Evolutionary conservation across 2,329 filamentous ascomycete species (phyloP).

Genomic region (Fusarium coicis): DNA sequence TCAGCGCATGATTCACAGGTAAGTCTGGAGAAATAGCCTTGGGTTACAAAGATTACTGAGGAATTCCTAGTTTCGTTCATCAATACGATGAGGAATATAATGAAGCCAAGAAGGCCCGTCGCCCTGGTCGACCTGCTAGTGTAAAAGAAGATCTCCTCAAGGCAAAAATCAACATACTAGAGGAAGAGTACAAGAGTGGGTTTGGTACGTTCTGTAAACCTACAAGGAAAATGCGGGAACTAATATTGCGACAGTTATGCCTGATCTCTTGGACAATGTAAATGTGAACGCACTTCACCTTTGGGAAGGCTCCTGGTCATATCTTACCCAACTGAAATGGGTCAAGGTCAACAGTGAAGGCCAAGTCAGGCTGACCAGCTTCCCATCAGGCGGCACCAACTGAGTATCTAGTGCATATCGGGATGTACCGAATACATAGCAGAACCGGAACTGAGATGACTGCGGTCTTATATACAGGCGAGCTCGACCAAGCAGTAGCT

Average conservation of each 20-base stretch:
- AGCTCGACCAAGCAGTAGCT: background rate
- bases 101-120: constrained; percentile 72
- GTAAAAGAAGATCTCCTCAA: constrained; percentile 81
- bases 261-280: constrained; percentile 76
- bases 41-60: background rate
- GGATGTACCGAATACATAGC: background rate
- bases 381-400: constrained; percentile 68
- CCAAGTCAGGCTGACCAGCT: constrained; percentile 73
- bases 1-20: constrained; percentile 72
- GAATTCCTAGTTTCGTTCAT: constrained; percentile 64
- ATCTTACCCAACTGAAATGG: constrained; percentile 80
- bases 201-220: constrained; percentile 72
- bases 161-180: constrained; percentile 74
- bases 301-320: constrained; percentile 89
- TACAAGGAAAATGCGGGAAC: background rate
- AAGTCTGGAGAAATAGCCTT: constrained; percentile 37
- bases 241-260: constrained; percentile 65
- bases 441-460: background rate
- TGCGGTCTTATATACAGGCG: background rate
- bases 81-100: constrained; percentile 78
- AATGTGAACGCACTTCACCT: constrained; percentile 73
- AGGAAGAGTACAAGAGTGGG: constrained; percentile 83
- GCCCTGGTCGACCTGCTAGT: constrained; percentile 82
- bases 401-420: background rate
- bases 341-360: constrained; percentile 77